Conservation (phyloP, 2,329 filamentous ascomycete genomes). For the Emmonsiellopsis sp. region DNA sequence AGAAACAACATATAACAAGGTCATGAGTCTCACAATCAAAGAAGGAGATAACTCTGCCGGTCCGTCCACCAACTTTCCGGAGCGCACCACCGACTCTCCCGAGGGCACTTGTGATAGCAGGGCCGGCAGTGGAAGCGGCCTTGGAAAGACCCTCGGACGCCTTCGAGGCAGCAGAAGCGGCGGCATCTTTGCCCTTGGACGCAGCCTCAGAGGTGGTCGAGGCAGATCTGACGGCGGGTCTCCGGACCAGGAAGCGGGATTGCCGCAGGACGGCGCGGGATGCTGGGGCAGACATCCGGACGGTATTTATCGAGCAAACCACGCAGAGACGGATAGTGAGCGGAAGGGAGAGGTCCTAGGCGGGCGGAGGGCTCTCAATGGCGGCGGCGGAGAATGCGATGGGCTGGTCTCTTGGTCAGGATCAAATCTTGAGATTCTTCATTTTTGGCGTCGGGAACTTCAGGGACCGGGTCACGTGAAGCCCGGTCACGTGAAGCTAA, state of each 20-base stretch:
- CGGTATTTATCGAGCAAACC: slow-evolving; percentile 8
- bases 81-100: slow-evolving; percentile 57
- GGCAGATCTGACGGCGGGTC: slow-evolving; percentile 37
- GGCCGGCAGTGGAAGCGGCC: slow-evolving; percentile 70
- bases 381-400: slow-evolving; percentile 22
- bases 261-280: slow-evolving; percentile 38
- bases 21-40: slow-evolving; percentile 64
- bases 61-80: slow-evolving; percentile 71
- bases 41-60: slow-evolving; percentile 66
- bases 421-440: slow-evolving; percentile 21
- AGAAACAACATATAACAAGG: not conserved
- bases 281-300: slow-evolving; percentile 35
- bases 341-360: slow-evolving; percentile 19
- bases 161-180: slow-evolving; percentile 43
- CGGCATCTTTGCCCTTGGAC: slow-evolving; percentile 36
- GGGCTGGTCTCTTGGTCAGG: slow-evolving; percentile 24
- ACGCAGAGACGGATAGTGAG: slow-evolving; percentile 17
- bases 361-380: slow-evolving; percentile 31
- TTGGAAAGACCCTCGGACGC: slow-evolving; percentile 74
- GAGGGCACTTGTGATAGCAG: slow-evolving; percentile 64
- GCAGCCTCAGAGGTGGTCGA: slow-evolving; percentile 38
- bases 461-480: slow-evolving; percentile 21
- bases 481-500: not conserved
- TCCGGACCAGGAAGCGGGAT: slow-evolving; percentile 38
- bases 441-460: slow-evolving; percentile 32